Conservation (phyloP, 192 early-diverging fungal genomes). For the Lobulomyces angularis region DNA sequence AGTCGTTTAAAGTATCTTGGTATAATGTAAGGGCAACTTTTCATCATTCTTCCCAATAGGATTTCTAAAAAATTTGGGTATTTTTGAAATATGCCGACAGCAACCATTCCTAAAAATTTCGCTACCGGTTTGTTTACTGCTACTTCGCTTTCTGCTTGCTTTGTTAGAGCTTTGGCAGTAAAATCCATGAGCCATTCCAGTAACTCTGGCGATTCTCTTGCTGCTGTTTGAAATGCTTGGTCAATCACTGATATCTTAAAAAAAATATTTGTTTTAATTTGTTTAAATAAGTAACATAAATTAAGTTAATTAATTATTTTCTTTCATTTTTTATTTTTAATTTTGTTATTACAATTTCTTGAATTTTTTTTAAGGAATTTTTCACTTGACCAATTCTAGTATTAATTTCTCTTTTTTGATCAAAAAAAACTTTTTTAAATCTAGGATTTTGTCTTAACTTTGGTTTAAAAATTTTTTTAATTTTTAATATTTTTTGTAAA, state of each 20-base stretch:
- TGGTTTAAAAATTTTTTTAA: slow-evolving; percentile 24
- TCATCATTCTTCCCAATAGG: slow-evolving; percentile 50
- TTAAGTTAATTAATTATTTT: slow-evolving; percentile 11
- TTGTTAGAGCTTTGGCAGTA: slow-evolving; percentile 34
- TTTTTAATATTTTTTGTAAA: slow-evolving; percentile 10
- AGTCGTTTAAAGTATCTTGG: slow-evolving; percentile 44
- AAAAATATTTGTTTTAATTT: not conserved
- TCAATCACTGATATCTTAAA: not conserved
- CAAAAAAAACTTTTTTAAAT: slow-evolving; percentile 12
- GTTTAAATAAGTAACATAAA: not conserved
- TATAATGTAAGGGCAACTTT: slow-evolving; percentile 56
- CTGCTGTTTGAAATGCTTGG: slow-evolving; percentile 5
- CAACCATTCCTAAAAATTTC: slow-evolving; percentile 52
- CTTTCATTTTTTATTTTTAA: not conserved
- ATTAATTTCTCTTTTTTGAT: slow-evolving; percentile 18
- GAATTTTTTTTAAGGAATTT: slow-evolving; percentile 20
- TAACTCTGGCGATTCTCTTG: slow-evolving; percentile 16
- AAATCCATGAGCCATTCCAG: slow-evolving; percentile 42
- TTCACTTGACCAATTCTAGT: slow-evolving; percentile 28
- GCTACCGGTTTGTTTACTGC: slow-evolving; percentile 42
- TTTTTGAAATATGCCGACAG: slow-evolving; percentile 37
- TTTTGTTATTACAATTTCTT: slow-evolving; percentile 23
- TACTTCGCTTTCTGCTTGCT: slow-evolving; percentile 61
- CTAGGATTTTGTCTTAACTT: slow-evolving; percentile 13
- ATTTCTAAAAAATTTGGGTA: slow-evolving; percentile 47